Base-by-base conservation (phyloP, 1,139 yeast genomes). In the Candida pseudocylindracea region DNA sequence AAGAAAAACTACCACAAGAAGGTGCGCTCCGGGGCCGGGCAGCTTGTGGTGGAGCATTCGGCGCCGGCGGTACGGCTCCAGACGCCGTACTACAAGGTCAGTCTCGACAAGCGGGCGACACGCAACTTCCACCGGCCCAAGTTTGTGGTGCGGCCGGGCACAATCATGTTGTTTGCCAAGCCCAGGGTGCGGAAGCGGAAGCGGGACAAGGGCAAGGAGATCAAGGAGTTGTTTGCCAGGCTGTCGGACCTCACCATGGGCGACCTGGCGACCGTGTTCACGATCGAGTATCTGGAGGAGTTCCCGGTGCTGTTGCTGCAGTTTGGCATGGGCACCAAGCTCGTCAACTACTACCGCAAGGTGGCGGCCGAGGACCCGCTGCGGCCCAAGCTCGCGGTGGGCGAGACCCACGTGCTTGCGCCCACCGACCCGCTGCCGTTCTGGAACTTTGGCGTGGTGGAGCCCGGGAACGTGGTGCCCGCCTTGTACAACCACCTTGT, bases 401-500 rank as follows among this genome's bases (percentile, higher is more conserved):
- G 99, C 33, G 99, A 91, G 50, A 88, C 98, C 0, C 92, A 80
- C 51, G 94, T 91, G 2, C 58, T 91, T 30, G 95, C 95, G 12
- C 81, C 80, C 2, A 94, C 83, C 46, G 99, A 91, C 51, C 65
- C 93, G 42, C 79, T 93, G 10, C 96, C 99, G 10, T 91, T 88
- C 48, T 91, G 98, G 98, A 88, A 85, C 48, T 91, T 83, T 57
- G 99, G 99, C 2, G 79, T 78, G 52, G 96, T 91, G 10, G 94
- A 83, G 33, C 80, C 85, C 2, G 99, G 98, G 3, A 81, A 76
- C 42, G 70, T 81, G 37, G 95, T 85, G 2, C 96, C 96, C 1
- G 79, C 98, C 0, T 54, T 88, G 34, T 91, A 91, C 53, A 91
- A 88, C 49, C 78, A 83, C 42, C 73, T 91, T 76, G 54, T 76